Evolutionary conservation across 106 monocot genomes (phyloP).

Genomic region (Agapanthus africanus): DNA sequence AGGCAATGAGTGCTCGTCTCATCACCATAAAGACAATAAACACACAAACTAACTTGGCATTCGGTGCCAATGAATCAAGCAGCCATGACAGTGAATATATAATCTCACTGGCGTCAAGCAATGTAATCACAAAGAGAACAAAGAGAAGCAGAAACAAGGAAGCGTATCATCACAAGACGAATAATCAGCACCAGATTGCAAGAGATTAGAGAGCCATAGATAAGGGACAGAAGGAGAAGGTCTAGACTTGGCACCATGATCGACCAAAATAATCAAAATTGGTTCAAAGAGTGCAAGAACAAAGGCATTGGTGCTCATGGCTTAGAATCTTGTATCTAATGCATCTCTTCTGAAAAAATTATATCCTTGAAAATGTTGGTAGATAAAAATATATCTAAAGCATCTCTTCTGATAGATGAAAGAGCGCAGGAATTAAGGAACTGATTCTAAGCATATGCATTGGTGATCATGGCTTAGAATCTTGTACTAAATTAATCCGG

Average conservation of each 20-base stretch:
- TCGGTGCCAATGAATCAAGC: not conserved
- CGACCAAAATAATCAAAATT: not conserved
- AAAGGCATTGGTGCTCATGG: too few species aligned
- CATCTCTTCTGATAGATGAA: too few species aligned
- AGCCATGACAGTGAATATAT: not conserved
- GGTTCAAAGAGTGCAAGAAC: not conserved
- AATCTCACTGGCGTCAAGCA: not conserved
- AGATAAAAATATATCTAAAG: too few species aligned
- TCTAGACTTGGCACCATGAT: constrained; percentile 5
- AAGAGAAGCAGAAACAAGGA: not conserved
- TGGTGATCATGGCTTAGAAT: not conserved
- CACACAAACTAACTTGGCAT: not conserved
- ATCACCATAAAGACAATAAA: not conserved
- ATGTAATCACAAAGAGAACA: not conserved
- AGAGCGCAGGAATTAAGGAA: too few species aligned
- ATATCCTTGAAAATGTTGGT: too few species aligned
- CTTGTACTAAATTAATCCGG: not conserved
- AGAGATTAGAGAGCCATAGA: not conserved
- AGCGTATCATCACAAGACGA: not conserved
- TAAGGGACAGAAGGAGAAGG: not conserved
- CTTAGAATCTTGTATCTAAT: too few species aligned
- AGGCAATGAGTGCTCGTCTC: not conserved
- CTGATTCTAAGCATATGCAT: not conserved
- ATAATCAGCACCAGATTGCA: not conserved
- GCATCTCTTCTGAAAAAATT: too few species aligned